Conservation (phyloP, 768 basidiomycete genomes). For the Xanthoconium stramineum region DNA sequence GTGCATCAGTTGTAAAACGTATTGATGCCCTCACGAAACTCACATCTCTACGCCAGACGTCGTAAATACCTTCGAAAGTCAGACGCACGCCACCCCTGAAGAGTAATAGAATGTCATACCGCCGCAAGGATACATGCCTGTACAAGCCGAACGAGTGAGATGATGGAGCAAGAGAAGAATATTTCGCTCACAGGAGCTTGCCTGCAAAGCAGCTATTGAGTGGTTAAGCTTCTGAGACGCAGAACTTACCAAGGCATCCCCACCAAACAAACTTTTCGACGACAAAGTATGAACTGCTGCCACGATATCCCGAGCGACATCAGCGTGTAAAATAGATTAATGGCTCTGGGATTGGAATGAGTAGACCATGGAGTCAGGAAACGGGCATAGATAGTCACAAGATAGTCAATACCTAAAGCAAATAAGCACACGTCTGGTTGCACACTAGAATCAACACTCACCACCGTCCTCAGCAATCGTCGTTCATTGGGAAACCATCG, state of each 20-base stretch:
- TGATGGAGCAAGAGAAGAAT: background rate
- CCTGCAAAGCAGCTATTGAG: background rate
- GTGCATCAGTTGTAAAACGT: background rate
- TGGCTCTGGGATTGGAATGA: background rate
- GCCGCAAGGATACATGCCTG: background rate
- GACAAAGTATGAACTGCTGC: background rate
- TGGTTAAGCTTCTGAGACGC: background rate
- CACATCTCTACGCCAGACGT: background rate
- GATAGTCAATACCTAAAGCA: too few relatives aligned
- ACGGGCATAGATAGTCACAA: too few relatives aligned
- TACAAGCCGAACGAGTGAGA: background rate
- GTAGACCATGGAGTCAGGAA: background rate
- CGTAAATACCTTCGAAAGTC: background rate
- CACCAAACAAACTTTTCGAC: background rate
- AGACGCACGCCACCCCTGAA: background rate
- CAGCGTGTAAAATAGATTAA: background rate
- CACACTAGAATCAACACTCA: too few relatives aligned
- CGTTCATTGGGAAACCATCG: too few relatives aligned
- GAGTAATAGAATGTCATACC: background rate
- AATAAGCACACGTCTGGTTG: too few relatives aligned
- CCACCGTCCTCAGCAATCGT: too few relatives aligned
- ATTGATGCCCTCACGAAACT: background rate
- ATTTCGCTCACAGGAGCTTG: background rate
- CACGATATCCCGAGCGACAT: background rate
- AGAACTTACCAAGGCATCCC: background rate